phyloP scores from a whole-genome alignment of 306 rosid species.

The Trichosanthes truncata region DNA sequence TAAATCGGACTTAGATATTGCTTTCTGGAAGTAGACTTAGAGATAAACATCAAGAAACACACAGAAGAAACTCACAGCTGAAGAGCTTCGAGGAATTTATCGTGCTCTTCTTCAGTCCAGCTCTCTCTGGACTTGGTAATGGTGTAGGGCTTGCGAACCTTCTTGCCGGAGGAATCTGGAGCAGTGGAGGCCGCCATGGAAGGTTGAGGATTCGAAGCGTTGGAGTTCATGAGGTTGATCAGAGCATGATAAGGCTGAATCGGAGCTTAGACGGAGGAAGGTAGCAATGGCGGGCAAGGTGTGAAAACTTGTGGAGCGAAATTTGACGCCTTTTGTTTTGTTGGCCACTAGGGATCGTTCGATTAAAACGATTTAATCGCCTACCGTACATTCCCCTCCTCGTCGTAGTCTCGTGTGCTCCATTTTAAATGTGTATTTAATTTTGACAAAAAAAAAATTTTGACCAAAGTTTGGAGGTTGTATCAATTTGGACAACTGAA shows the following conservation, averaged over 20 bases:
- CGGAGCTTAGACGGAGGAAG: not conserved
- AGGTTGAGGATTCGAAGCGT: conserved; percentile 27
- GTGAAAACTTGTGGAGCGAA: conserved; percentile 4
- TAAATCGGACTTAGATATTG: not conserved
- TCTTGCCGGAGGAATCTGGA: conserved; percentile 58
- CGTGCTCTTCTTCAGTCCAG: conserved; percentile 95
- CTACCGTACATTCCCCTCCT: not conserved
- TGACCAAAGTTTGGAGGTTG: no score
- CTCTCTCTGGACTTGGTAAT: conserved; percentile 95
- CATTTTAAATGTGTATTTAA: not conserved
- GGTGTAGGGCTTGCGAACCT: conserved; percentile 85
- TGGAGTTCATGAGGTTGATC: conserved; percentile 27
- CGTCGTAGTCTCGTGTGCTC: not conserved
- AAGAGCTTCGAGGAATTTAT: conserved; percentile 95
- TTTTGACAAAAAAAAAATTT: not conserved
- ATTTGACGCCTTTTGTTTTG: conserved; percentile 20
- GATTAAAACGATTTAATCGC: conserved; percentile 36
- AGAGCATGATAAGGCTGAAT: not conserved
- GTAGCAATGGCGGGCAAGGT: conserved; percentile 21
- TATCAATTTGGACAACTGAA: no score
- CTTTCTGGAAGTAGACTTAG: not conserved
- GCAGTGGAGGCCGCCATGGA: conserved; percentile 29
- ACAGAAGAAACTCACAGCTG: conserved; percentile 43
- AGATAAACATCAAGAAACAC: not conserved
- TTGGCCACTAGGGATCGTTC: conserved; percentile 11